Evolutionary conservation across 2,329 filamentous ascomycete genomes (phyloP), one percentile per base, ranked within the genome.

Genomic region (Dryadomyces quercus-mongolicae): DNA sequence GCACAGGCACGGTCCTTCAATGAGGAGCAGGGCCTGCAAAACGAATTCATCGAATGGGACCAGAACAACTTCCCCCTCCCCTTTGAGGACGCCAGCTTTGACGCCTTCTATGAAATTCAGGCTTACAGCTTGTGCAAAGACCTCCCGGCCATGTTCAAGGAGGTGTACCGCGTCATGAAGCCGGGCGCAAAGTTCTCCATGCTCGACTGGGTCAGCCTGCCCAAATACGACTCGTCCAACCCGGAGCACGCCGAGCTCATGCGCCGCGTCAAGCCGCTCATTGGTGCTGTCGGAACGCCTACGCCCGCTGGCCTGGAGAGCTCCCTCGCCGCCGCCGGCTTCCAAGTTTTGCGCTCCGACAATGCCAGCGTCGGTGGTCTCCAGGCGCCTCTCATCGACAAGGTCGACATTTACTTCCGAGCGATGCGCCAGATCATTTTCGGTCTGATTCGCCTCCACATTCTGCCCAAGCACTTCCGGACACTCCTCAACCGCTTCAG

Each of bases 51-150:
- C 55, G 68, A 72, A 36, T 71, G 72, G 59, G 75, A 78, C 60
- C 74, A 76, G 63, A 78, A 78, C 63, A 65, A 67, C 46, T 67
- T 77, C 36, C 75, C 75, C 1, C 67, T 78, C 1, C 75, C 75
- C 1, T 77, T 78, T 54, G 70, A 63, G 15, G 70, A 77, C 57
- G 64, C 62, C 25, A 68, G 66, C 45, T 77, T 78, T 60, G 74
- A 78, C 55, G 74, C 70, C 34, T 77, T 78, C 56, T 78, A 73
- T 69, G 76, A 72, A 74, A 83, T 71, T 72, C 82, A 70, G 70
- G 82, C 67, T 54, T 74, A 70, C 62, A 81, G 70, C 68, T 73
- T 71, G 34, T 77, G 73, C 67, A 74, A 74, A 57, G 73, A 78
- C 53, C 66, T 73, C 2, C 60, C 66, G 2, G 64, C 67, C 8